Base-by-base conservation (phyloP, 495 filamentous ascomycete species). In the Penicillium subrubescens region DNA sequence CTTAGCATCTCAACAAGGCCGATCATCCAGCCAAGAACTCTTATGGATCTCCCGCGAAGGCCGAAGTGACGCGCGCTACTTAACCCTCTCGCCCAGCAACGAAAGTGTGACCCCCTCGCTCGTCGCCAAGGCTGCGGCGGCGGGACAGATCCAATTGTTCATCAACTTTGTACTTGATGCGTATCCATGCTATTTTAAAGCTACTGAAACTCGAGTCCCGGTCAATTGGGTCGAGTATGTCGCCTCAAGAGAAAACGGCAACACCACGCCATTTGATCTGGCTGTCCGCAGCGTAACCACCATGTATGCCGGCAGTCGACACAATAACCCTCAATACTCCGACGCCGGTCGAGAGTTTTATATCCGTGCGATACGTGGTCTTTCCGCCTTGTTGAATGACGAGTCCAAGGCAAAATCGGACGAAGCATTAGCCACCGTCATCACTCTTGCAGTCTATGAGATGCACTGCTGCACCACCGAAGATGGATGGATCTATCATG, bases 401-500 rank as follows among this genome's bases (percentile, higher is more conserved):
- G 61, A 63, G 19, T 27, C 51, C 21, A 70, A 69, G 11, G 71
- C 71, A n/a, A 65, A 66, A 58, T 73, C 74, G 10, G 74, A 76
- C 57, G 66, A 73, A 60, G 62, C 59, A 15, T 68, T 70, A 12
- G 67, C 74, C 23, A 67, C 68, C 0, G 75, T 71, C 10, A 72
- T 77, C n/a, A 46, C 69, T 10, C 72, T 79, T 3, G 69, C 70
- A 8, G 56, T 79, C 15, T 80, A 74, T 55, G 77, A 80, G 59
- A 69, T 77, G 39, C 69, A 74, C 58, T 67, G 70, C 21, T 73
- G 73, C 56, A 80, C 74, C 33, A 69, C 66, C 14, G 50, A 66
- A 12, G 52, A 73, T 34, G 68, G 75, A 2, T 81, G 77, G 75
- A 59, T 78, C 5, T 70, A 70, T 44, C 77, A 80, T 65, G 75